Evolutionary conservation across 805 yeast genomes (phyloP), one percentile per base, ranked within the genome.

Genomic region (Spathaspora gorwiae): DNA sequence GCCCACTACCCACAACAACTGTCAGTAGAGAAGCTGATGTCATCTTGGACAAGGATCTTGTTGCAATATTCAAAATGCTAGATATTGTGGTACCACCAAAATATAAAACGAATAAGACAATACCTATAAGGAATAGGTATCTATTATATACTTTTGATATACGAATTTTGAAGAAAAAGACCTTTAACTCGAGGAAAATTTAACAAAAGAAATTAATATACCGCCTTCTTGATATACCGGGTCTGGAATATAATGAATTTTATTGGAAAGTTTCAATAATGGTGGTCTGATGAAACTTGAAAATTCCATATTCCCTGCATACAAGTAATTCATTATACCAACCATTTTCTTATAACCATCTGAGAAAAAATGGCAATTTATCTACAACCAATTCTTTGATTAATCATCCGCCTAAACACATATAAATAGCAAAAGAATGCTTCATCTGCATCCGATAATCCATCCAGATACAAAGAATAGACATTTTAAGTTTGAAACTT

Each of bases 401-500:
- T 31, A 12, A 32, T 26, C 32, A 24, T 32, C 37, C 31, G 14
- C 24, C 24, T 19, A 19, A 19, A 19, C 5, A 19, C 24, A 19
- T 19, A 19, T 5, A 19, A 19, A 7, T n/a, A 14, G 10, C 4
- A 9, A 10, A 9, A 24, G 45, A 40, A 70, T 71, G 75, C 53
- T 70, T 31, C 68, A 60, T 35, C 52, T 69, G 13, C 69, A 66
- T 47, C 66, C 72, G 8, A 54, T 68, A 36, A 62, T 70, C 49
- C 74, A 70, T 44, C 75, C 76, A 5, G 66, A 70, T 47, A 66
- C 72, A 6, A 56, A 53, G 41, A 66, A 65, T 47, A 60, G 60
- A 45, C 59, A 65, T 43, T 69, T 72, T 66, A 81, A 83, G 53
- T 90, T 92, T 60, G 97, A 92, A 56, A 84, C 88, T 7, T 89